These are phyloP conservation scores for Capronia epimyces DNA, from an alignment of 2,329 filamentous ascomycete species.

Conservation along the genomic window DNA sequence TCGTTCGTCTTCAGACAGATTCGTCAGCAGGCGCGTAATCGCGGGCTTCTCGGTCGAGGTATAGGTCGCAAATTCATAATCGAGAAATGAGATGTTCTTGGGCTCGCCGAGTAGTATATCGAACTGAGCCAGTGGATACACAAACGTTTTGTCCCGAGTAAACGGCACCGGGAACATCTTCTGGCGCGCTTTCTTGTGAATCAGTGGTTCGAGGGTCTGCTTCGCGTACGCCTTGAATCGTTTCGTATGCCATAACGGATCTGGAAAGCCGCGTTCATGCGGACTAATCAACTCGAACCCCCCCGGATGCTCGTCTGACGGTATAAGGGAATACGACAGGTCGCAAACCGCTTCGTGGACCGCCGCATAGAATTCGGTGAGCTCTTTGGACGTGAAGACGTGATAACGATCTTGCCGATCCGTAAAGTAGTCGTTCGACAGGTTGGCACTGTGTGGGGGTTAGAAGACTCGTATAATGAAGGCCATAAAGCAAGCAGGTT, in stretches of 20 bases:
- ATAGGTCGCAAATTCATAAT: conserved; percentile 41
- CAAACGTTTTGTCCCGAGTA: conserved; percentile 56
- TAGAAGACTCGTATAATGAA: conserved; percentile 5
- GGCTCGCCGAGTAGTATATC: conserved; percentile 63
- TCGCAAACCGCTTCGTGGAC: conserved; percentile 73
- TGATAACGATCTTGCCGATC: conserved; percentile 95
- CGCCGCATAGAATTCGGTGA: conserved; percentile 75
- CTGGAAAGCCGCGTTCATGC: conserved; percentile 25
- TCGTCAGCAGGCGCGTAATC: conserved; percentile 66
- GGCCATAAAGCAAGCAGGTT: not conserved
- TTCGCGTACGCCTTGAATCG: conserved; percentile 65
- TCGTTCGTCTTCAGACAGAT: conserved; percentile 54
- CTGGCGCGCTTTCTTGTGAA: conserved; percentile 42
- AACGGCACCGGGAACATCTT: conserved; percentile 28
- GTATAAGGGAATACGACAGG: conserved; percentile 74
- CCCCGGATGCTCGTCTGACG: conserved; percentile 46
- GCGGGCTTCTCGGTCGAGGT: conserved; percentile 84
- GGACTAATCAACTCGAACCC: conserved; percentile 50
- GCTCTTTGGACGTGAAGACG: conserved; percentile 69
- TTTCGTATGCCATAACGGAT: conserved; percentile 28
- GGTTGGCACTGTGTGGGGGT: conserved; percentile 61
- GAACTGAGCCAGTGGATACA: conserved; percentile 84
- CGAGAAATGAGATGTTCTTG: conserved; percentile 21
- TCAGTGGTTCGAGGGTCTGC: conserved; percentile 58
- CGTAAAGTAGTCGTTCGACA: conserved; percentile 92